phyloP scores from a whole-genome alignment of 768 basidiomycete species.

The Suillus sp. region DNA sequence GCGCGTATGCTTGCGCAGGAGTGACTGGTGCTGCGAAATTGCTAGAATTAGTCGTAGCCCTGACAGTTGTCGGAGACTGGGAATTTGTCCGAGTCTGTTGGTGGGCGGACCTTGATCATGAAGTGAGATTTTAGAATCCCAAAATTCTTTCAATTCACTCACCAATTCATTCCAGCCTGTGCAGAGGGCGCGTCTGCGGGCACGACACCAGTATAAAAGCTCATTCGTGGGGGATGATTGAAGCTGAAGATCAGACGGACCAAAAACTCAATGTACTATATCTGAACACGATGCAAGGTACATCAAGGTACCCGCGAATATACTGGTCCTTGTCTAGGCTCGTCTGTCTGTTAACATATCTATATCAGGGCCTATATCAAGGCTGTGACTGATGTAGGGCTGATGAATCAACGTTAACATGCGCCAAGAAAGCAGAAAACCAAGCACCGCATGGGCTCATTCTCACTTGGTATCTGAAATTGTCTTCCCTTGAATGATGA shows the following conservation, averaged over 20 bases:
- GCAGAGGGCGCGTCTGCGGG: conserved; percentile 2
- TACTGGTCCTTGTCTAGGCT: background rate
- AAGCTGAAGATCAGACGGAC: background rate
- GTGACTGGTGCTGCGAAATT: conserved; percentile 13
- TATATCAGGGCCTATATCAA: background rate
- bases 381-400: background rate
- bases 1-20: conserved; percentile 26
- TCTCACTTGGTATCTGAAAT: background rate
- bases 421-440: background rate
- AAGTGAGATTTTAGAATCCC: background rate
- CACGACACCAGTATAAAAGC: background rate
- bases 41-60: background rate
- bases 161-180: background rate
- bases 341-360: background rate
- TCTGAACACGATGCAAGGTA: background rate
- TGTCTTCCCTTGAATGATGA: background rate
- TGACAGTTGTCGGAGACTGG: background rate
- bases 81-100: background rate
- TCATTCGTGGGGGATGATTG: background rate
- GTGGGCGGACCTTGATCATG: background rate
- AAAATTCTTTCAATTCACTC: background rate
- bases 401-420: background rate
- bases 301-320: background rate
- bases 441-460: background rate
- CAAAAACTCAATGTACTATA: background rate